Base-by-base conservation (phyloP, 177 flowering plant species). In the Vitis hybrid region DNA sequence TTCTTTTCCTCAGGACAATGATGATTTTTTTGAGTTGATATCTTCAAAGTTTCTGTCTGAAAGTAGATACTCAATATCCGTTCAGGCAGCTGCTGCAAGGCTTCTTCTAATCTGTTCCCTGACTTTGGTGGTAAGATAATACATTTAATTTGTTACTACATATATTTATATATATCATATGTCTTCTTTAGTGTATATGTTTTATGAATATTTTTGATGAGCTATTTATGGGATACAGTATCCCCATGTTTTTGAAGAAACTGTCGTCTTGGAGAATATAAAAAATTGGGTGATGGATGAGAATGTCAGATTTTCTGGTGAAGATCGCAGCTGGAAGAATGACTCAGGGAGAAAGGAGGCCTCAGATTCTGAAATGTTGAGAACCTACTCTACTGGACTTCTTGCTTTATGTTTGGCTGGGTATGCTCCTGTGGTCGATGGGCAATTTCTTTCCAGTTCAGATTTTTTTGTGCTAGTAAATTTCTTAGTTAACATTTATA, bases 221-320 rank as follows among this genome's bases (percentile, higher is more conserved):
- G 57, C 54, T 65, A 34, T 59, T 18, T 31, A 48, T 68, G 50
- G 50, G 63, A 48, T 82, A 56, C 91, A 93, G 99, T 89, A 88
- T 89, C 98, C 99, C 45, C 94, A 87, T 75, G 88, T 83, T 66
- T 89, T 93, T 78, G 99, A 95, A 73, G 97, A 90, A 31, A 65
- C 74, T 26, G 97, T 93, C 53, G 97, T 93, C 61, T 64, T 87
- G 80, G 94, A 87, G 55, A 91, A 87, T 66, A 67, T 95, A 62
- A 93, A 89, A 82, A 73, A 67, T 16, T 93, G 99, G 99, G 90
- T 86, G 63, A 83, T 89, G 85, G 92, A 93, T 77, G 97, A 92
- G 70, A 76, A 68, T 63, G 63, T 72, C 22, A 79, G 74, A 65
- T 73, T 54, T 63, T 76, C 87, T 70, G 79, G 75, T 70, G 91